Conservation (phyloP, 2,329 filamentous ascomycete species). For the Nigrospora oryzae region DNA sequence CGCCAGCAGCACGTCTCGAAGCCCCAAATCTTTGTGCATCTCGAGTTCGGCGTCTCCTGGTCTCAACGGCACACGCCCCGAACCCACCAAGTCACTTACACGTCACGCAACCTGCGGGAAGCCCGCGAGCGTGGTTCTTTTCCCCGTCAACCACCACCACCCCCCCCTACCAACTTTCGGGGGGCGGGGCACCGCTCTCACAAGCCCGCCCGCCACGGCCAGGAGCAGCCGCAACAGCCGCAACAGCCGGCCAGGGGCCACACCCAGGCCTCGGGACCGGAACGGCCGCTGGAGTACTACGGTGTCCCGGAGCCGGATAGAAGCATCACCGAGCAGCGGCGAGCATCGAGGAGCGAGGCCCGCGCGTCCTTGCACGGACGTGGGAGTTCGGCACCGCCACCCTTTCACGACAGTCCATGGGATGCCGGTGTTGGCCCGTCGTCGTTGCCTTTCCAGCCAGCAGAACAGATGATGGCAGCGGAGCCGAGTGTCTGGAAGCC, state of each 20-base stretch:
- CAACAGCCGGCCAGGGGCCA: constrained; percentile 5
- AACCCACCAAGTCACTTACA: constrained; percentile 36
- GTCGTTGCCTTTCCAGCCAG: constrained; percentile 16
- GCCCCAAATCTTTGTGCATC: constrained; percentile 39
- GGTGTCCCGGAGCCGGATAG: background rate
- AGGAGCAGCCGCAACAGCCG: constrained; percentile 9
- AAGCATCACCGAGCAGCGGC: constrained; percentile 1
- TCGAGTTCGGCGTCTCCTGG: constrained; percentile 45
- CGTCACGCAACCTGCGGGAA: constrained; percentile 33
- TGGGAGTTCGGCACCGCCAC: constrained; percentile 40
- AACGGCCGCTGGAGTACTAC: background rate
- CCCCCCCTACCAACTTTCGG: constrained; percentile 35
- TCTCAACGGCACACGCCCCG: constrained; percentile 32
- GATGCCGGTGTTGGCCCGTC: constrained; percentile 25
- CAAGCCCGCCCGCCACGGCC: constrained; percentile 4
- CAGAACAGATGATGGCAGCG: constrained; percentile 8
- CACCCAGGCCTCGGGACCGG: no score
- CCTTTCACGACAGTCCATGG: constrained; percentile 38
- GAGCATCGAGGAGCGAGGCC: constrained; percentile 11
- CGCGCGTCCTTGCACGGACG: constrained; percentile 29
- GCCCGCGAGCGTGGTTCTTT: constrained; percentile 29
- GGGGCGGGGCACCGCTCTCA: constrained; percentile 11
- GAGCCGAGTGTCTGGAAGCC: constrained; percentile 29
- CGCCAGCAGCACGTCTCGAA: background rate
- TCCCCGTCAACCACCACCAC: constrained; percentile 35